Percentiles rank a stretch among this genome's conserved stretches.
Evolutionary conservation across 148 eudicot species (phyloP).

Genomic region (Oxyria digyna): DNA sequence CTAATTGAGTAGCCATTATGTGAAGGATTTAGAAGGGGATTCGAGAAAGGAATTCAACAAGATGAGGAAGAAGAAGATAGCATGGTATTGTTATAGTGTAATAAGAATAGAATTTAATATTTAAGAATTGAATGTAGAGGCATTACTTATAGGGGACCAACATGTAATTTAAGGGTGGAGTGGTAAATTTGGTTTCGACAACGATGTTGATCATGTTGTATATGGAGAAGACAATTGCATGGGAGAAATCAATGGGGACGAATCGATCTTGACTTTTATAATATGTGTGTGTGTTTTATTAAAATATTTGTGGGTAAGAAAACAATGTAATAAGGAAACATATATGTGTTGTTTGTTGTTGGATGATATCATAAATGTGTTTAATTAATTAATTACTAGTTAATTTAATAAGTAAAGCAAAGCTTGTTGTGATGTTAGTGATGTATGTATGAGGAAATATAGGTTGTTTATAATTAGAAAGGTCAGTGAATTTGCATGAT

Average conservation of each 20-base stretch:
- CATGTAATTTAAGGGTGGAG: neutral
- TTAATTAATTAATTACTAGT: neutral
- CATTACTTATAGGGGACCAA: neutral
- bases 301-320: neutral
- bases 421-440: too few relatives aligned
- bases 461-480: neutral
- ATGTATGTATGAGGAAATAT: neutral
- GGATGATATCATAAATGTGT: neutral
- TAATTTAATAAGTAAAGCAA: neutral
- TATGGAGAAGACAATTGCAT: slow-evolving; percentile 37
- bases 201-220: slow-evolving; percentile 47
- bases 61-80: neutral
- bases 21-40: neutral
- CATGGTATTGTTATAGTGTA: neutral
- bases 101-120: neutral
- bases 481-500: neutral
- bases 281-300: neutral
- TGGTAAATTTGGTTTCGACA: slow-evolving; percentile 23
- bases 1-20: neutral
- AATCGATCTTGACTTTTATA: neutral
- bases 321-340: neutral
- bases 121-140: neutral
- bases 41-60: neutral
- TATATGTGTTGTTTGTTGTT: neutral
- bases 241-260: slow-evolving; percentile 17